These are phyloP conservation scores for Mortierella sp. DNA, from an alignment of 371 early-diverging fungal species.

Conservation along the genomic window DNA sequence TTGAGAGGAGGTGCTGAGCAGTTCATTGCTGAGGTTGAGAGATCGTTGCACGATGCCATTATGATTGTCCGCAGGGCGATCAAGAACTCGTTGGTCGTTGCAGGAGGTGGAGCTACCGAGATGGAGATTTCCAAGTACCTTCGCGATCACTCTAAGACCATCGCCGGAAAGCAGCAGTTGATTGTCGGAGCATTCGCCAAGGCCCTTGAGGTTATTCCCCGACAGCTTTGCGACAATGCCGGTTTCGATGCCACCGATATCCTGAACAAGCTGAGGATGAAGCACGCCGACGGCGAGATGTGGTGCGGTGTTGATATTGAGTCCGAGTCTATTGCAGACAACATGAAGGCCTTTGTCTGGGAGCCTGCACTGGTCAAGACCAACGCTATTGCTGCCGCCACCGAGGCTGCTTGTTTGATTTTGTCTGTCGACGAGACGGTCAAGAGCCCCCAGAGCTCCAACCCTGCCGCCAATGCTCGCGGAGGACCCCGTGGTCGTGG, in stretches of 20 bases:
- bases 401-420: constrained; percentile 97
- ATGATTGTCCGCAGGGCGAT: constrained; percentile 98
- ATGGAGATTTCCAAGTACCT: constrained; percentile 98
- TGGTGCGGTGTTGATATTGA: constrained; percentile 98
- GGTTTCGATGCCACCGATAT: constrained; percentile 99
- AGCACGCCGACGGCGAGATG: constrained; percentile 89
- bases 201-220: constrained; percentile 99
- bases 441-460: constrained; percentile 78
- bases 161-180: constrained; percentile 97
- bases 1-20: constrained; percentile 99
- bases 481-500: constrained; percentile 70
- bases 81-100: constrained; percentile 95
- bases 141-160: constrained; percentile 91
- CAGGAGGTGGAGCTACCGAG: constrained; percentile 99
- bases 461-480: constrained; percentile 70
- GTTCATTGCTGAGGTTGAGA: constrained; percentile 99
- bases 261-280: constrained; percentile 97
- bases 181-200: constrained; percentile 97
- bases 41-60: constrained; percentile 99
- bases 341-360: constrained; percentile 98
- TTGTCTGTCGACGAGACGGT: constrained; percentile 98
- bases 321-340: constrained; percentile 92
- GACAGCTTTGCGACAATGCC: constrained; percentile 99
- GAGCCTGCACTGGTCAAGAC: constrained; percentile 99
- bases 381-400: constrained; percentile 96